A percentile compares a stretch with the other conserved stretches of the same genome.
Conservation (phyloP, 1,139 yeast genomes). For the Petasospora fabianii region DNA sequence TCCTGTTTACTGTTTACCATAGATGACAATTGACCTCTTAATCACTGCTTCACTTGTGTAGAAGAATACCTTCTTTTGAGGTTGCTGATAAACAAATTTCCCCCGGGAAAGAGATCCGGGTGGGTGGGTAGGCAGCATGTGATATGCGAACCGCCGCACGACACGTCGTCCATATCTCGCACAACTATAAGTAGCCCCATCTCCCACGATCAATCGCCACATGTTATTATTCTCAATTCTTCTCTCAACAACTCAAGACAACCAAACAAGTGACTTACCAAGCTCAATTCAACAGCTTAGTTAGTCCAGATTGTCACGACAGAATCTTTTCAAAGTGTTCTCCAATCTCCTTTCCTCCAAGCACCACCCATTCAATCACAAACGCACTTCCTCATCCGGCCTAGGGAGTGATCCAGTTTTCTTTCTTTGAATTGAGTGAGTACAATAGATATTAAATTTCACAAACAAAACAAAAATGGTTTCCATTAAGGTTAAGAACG, state of each 20-base stretch:
- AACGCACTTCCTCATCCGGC: slow-evolving; percentile 24
- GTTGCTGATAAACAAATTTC: no score
- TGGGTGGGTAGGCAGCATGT: no score
- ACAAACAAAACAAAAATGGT: slow-evolving; percentile 22
- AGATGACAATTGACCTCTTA: no score
- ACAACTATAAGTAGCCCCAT: no score
- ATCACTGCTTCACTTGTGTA: no score
- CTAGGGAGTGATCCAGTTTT: slow-evolving; percentile 20
- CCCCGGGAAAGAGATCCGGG: no score
- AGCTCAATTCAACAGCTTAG: neutral
- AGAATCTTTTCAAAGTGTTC: slow-evolving; percentile 23
- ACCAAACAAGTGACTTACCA: neutral
- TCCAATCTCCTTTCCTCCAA: slow-evolving; percentile 25
- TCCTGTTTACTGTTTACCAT: no score
- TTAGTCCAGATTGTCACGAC: slow-evolving; percentile 4
- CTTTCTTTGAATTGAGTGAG: slow-evolving; percentile 17
- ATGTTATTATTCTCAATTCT: neutral
- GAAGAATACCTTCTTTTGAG: no score
- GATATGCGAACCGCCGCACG: no score
- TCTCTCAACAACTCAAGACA: neutral
- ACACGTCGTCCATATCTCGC: no score
- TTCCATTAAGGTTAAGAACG: slow-evolving; percentile 47
- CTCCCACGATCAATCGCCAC: no score
- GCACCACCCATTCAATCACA: slow-evolving; percentile 29
- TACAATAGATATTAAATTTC: neutral